Evolutionary conservation across 805 yeast genomes (phyloP), one percentile per base, ranked within the genome.

Genomic region (Teunomyces kruisii): DNA sequence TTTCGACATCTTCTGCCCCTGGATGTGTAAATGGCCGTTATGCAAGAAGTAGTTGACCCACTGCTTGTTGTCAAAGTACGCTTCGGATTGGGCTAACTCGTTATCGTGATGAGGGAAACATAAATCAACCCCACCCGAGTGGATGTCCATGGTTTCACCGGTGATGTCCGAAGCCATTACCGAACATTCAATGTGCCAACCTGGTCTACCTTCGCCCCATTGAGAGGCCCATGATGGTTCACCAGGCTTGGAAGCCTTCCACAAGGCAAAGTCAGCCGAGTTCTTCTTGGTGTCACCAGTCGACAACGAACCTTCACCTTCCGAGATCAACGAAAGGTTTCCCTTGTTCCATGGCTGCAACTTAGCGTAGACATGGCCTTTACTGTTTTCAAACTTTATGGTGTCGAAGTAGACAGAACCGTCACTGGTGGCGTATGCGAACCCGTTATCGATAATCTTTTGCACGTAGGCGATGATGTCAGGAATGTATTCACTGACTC

Each of bases 21-120:
- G 97, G 55, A 94, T 94, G 64, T 94, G 99, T 58, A 94, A 77
- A 68, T 94, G 99, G 32, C 99, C 99, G 33, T 96, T 89, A 66
- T 94, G 99, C 66, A 94, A 67, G 70, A 94, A 94, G 64, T 94
- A 94, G 67, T 94, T 92, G 44, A 94, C 88, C 99, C 99, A 94
- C 69, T 94, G 99, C 40, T 80, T 69, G 66, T 87, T 84, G 60
- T 88, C 90, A 64, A 75, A 92, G 64, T 83, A 85, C 6, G 98
- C 98, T 66, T 94, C 99, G 22, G 91, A 79, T 73, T 94, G 99
- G 1, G 99, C 99, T 52, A 94, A 74, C 70, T 94, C 99, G 60
- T 94, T 94, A 67, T 94, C 99, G 68, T 94, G 99, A 65, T 94
- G 99, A 2, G 99, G 99, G 74, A 94, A 94, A 15, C 98, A 97